Conservation (phyloP, 202 grass and related monocot species). For the Dendrocalamus latiflorus region DNA sequence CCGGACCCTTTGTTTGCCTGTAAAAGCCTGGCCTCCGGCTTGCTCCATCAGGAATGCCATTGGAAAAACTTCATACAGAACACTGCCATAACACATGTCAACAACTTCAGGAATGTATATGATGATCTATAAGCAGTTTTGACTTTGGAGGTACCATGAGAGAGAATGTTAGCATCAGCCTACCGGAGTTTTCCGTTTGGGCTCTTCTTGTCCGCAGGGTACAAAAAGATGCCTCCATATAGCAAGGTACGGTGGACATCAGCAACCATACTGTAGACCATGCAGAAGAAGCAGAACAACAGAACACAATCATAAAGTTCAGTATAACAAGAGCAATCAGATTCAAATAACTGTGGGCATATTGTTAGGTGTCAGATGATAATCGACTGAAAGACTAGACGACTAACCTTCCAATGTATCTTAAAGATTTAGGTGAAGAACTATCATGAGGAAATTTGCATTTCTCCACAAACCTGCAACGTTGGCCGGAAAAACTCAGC, state of each 20-base stretch:
- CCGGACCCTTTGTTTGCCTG: slow-evolving; percentile 77
- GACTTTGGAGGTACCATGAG: not conserved
- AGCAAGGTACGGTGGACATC: no score
- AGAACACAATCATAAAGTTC: not conserved
- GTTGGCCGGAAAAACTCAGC: not conserved
- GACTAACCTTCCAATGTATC: slow-evolving; percentile 92
- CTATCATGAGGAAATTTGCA: slow-evolving; percentile 83
- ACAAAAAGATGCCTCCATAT: slow-evolving; percentile 96
- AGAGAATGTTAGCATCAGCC: not conserved
- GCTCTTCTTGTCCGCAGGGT: slow-evolving; percentile 91
- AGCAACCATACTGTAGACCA: slow-evolving; percentile 79
- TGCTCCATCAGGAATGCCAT: slow-evolving; percentile 98
- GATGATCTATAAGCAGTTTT: not conserved
- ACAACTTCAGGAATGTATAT: not conserved
- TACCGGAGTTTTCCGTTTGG: slow-evolving; percentile 88
- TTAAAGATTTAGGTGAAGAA: slow-evolving; percentile 78
- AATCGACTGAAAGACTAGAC: not conserved
- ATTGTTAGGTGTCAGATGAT: not conserved
- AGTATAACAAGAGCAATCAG: not conserved
- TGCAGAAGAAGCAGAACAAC: not conserved
- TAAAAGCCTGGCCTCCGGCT: slow-evolving; percentile 91
- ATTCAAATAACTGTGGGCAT: not conserved
- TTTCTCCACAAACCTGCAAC: slow-evolving; percentile 74
- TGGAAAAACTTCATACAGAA: slow-evolving; percentile 90
- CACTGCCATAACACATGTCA: slow-evolving; percentile 41